phyloP scores from a whole-genome alignment of 768 basidiomycete genomes.

The Lactifluus rugatus region DNA sequence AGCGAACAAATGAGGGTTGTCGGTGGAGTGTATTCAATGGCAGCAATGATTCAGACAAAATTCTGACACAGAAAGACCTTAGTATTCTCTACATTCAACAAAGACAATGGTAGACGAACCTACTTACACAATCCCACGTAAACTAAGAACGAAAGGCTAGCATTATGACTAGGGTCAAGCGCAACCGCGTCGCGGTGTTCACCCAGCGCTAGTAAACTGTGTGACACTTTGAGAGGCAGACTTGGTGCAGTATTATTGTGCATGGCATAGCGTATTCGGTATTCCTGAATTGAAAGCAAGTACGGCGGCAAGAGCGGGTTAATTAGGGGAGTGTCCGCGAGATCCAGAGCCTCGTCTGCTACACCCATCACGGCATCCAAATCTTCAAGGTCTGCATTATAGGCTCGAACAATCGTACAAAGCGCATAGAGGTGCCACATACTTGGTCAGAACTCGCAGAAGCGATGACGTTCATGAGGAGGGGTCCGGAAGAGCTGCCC shows the following conservation, averaged over 20 bases:
- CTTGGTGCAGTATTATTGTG: slow-evolving; percentile 8
- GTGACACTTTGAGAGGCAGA: slow-evolving; percentile 3
- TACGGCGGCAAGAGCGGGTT: slow-evolving; percentile 6
- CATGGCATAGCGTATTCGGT: slow-evolving; percentile 10
- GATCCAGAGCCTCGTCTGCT: background rate
- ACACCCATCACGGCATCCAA: slow-evolving; percentile 16
- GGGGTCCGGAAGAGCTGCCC: slow-evolving; percentile 8
- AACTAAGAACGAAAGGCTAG: slow-evolving; percentile 6
- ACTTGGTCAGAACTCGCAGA: slow-evolving; percentile 19
- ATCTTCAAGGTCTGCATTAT: slow-evolving; percentile 18
- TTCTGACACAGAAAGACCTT: background rate
- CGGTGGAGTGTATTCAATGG: slow-evolving; percentile 3
- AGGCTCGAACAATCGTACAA: background rate
- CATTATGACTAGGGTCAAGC: background rate
- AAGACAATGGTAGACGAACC: background rate
- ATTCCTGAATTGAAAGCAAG: slow-evolving; percentile 16
- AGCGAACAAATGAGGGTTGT: background rate
- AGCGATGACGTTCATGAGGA: slow-evolving; percentile 19
- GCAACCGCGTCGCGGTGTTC: background rate
- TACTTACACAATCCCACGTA: slow-evolving; percentile 11
- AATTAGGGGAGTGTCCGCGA: slow-evolving; percentile 1
- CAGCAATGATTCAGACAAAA: slow-evolving; percentile 5
- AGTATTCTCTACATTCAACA: background rate
- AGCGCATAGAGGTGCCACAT: background rate
- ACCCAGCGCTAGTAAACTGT: slow-evolving; percentile 4